These are phyloP conservation scores for Apiotrichum veenhuisii DNA, from an alignment of 1,284 basidiomycete genomes.

Conservation along the genomic window DNA sequence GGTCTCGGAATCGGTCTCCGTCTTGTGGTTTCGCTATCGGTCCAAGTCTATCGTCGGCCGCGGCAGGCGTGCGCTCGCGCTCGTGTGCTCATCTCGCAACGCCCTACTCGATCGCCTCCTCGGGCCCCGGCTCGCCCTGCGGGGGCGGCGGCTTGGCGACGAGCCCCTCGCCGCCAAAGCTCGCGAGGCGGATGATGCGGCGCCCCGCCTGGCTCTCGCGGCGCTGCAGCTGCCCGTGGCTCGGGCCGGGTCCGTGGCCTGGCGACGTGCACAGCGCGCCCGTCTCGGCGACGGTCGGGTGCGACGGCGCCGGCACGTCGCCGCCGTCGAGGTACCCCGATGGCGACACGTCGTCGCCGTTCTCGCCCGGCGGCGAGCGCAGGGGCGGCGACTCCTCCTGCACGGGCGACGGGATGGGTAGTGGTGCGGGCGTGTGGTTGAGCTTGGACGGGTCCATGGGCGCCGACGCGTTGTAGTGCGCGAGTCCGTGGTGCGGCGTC, in stretches of 20 bases:
- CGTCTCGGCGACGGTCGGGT: constrained; percentile 46
- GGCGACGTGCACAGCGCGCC: constrained; percentile 20
- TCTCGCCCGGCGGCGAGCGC: constrained; percentile 1
- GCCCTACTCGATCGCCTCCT: neutral
- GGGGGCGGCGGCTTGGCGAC: constrained; percentile 28
- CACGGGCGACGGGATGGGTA: constrained; percentile 11
- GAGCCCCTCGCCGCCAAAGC: constrained; percentile 45
- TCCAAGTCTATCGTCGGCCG: too few species aligned
- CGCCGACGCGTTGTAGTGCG: neutral
- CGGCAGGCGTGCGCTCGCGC: too few species aligned
- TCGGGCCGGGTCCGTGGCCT: constrained; percentile 26
- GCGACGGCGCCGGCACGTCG: constrained; percentile 6
- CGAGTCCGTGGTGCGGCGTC: neutral
- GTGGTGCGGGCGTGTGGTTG: constrained; percentile 37
- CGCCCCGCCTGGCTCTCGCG: constrained; percentile 25
- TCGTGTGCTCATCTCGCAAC: too few species aligned
- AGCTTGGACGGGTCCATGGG: constrained; percentile 37
- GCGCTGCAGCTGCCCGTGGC: constrained; percentile 39
- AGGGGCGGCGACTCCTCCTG: constrained; percentile 22
- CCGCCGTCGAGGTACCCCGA: constrained; percentile 27
- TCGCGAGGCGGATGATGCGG: constrained; percentile 40
- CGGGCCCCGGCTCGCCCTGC: neutral
- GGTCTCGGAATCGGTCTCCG: too few species aligned
- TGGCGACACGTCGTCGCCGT: neutral
- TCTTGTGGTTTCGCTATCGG: too few species aligned